A percentile compares a stretch with the other conserved stretches of the same genome.
phyloP scores from a whole-genome alignment of 2,329 filamentous ascomycete species.

The Penicillium hordei region DNA sequence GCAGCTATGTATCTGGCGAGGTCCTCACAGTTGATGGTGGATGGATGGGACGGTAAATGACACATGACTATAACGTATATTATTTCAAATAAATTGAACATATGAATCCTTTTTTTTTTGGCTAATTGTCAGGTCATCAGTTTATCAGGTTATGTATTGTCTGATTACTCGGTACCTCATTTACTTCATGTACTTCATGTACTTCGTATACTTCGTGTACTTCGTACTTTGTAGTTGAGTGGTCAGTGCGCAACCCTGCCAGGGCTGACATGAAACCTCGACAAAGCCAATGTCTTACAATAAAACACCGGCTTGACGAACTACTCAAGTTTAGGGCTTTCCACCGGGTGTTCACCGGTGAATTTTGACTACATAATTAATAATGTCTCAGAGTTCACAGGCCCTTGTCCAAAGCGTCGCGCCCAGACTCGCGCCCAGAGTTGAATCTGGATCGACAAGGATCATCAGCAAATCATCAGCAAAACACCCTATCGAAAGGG shows the following conservation, averaged over 20 bases:
- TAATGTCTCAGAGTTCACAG: not conserved
- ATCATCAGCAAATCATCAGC: slow-evolving; percentile 15
- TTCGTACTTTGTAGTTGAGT: not conserved
- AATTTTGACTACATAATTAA: not conserved
- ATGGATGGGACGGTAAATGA: slow-evolving; percentile 77
- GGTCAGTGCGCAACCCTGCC: not conserved
- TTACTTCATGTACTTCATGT: too few relatives aligned
- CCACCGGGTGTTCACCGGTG: not conserved
- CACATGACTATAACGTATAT: not conserved
- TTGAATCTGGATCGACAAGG: slow-evolving; percentile 15
- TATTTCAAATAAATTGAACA: not conserved
- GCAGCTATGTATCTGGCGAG: slow-evolving; percentile 79
- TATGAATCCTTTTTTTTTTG: not conserved
- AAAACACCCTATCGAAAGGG: not conserved
- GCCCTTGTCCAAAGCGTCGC: slow-evolving; percentile 13
- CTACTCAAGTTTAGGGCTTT: too few relatives aligned
- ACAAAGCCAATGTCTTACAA: slow-evolving; percentile 10
- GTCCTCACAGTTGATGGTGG: slow-evolving; percentile 82
- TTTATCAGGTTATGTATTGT: too few relatives aligned
- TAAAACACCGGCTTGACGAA: not conserved
- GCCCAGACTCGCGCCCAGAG: slow-evolving; percentile 16
- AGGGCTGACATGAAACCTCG: not conserved
- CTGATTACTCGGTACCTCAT: not conserved
- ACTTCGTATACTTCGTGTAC: not conserved
- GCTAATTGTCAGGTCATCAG: not conserved